Base-by-base conservation (phyloP, 441 rosid genomes). In the Omphalea diandra region DNA sequence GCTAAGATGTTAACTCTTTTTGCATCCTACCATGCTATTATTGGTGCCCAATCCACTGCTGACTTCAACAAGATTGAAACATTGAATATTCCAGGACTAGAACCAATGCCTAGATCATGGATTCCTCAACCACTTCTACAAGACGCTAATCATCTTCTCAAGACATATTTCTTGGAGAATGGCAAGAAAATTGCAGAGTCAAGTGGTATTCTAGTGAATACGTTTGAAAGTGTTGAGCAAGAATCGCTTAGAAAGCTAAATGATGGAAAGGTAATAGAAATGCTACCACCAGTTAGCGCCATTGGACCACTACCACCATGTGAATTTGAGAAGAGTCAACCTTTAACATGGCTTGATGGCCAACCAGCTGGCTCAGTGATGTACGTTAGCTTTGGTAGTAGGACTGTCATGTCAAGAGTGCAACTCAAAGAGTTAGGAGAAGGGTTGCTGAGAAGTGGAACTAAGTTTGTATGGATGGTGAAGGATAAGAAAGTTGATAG, bases 311-410 rank as follows among this genome's bases (percentile, higher is more conserved):
- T 83, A 32, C 67, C 70, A 33, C 79, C 77, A 5, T 67, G 31
- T 43, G 58, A 53, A 56, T 40, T 60, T 22, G 80, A 73, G 69
- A 70, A 67, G 36, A 12, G 57, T 8, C 43, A 63, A 35, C 33
- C 56, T 18, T 36, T 72, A 18, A 63, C 46, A 54, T 82, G 83
- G 83, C 78, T 82, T 33, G 74, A 68, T 36, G 61, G 3, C n/a
- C 85, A 79, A 63, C 74, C 63, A 8, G 9, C 41, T 0, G 60
- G 70, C 14, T 83, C 84, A 0, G 82, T 83, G 27, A 12, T 80
- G 35, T 74, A 40, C 50, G 74, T 83, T 18, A 77, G 79, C 69
- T 83, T 85, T 55, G 84, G 85, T 6, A 83, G 86, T 52, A 79
- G 84, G 55, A 83, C 84, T 35, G 68, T 76, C 12, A 57, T 76